phyloP scores from a whole-genome alignment of 1,284 basidiomycete genomes.

The Agroathelia rolfsii region DNA sequence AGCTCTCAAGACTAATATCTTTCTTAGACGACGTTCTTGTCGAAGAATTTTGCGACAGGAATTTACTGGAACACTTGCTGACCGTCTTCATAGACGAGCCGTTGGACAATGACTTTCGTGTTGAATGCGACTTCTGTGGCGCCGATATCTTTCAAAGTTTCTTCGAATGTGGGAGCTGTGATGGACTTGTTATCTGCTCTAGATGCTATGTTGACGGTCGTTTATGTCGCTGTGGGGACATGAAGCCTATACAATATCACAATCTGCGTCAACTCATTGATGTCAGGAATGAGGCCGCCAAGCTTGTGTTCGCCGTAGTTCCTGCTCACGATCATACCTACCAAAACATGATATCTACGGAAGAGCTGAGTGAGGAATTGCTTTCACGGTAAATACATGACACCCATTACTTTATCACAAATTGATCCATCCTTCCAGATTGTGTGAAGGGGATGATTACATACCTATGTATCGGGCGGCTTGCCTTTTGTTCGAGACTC shows the following conservation, averaged over 20 bases:
- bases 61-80: slow-evolving; percentile 60
- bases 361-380: too few species aligned
- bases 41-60: slow-evolving; percentile 60
- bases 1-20: slow-evolving; percentile 10
- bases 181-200: slow-evolving; percentile 49
- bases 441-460: slow-evolving; percentile 3
- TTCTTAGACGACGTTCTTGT: slow-evolving; percentile 63
- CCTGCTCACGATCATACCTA: slow-evolving; percentile 13
- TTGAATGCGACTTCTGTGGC: slow-evolving; percentile 68
- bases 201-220: slow-evolving; percentile 70
- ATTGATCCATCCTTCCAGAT: slow-evolving; percentile 5
- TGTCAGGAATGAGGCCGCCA: slow-evolving; percentile 32
- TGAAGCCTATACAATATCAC: slow-evolving; percentile 49
- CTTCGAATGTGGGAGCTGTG: slow-evolving; percentile 53
- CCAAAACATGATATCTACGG: slow-evolving; percentile 1
- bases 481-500: slow-evolving; percentile 11
- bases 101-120: slow-evolving; percentile 17
- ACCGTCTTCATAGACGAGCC: slow-evolving; percentile 16
- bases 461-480: slow-evolving; percentile 25
- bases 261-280: slow-evolving; percentile 27
- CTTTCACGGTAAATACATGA: too few species aligned
- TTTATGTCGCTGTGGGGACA: slow-evolving; percentile 44
- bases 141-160: slow-evolving; percentile 71
- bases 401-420: too few species aligned
- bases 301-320: too few species aligned